phyloP scores from a whole-genome alignment of 257 asterid genomes.

The Echium plantagineum region DNA sequence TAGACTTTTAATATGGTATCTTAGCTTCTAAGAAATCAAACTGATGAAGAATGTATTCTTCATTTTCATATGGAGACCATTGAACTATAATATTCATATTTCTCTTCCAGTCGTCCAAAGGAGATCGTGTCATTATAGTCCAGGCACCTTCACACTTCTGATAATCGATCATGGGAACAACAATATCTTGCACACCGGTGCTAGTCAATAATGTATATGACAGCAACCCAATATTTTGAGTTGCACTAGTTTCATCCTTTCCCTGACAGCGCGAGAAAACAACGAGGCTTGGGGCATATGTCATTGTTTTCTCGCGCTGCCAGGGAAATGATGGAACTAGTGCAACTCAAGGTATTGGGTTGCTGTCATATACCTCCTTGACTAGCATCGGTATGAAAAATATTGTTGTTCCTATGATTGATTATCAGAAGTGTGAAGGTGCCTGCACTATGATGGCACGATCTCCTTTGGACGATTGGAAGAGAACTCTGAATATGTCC shows the following conservation, averaged over 20 bases:
- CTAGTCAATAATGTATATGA: slow-evolving; percentile 53
- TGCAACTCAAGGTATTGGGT: slow-evolving; percentile 60
- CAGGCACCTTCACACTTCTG: slow-evolving; percentile 36
- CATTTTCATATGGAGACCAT: slow-evolving; percentile 68
- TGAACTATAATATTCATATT: slow-evolving; percentile 46
- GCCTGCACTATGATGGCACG: slow-evolving; percentile 36
- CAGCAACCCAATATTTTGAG: slow-evolving; percentile 65
- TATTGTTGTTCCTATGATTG: slow-evolving; percentile 77
- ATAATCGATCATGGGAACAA: slow-evolving; percentile 77
- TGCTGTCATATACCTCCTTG: slow-evolving; percentile 64
- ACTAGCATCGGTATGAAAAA: slow-evolving; percentile 62
- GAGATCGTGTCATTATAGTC: slow-evolving; percentile 33
- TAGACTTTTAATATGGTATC: no score
- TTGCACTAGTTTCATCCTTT: slow-evolving; percentile 34
- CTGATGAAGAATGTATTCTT: slow-evolving; percentile 58
- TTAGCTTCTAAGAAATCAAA: no score
- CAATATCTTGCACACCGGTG: slow-evolving; percentile 70
- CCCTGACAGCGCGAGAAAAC: slow-evolving; percentile 66
- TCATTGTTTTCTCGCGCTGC: slow-evolving; percentile 66
- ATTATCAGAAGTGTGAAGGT: slow-evolving; percentile 38
- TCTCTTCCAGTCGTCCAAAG: slow-evolving; percentile 37
- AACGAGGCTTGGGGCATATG: slow-evolving; percentile 75
- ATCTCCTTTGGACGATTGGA: slow-evolving; percentile 37
- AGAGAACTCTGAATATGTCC: slow-evolving; percentile 61
- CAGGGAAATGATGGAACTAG: slow-evolving; percentile 38